Percentiles rank a stretch among this genome's conserved stretches.
These are phyloP conservation scores for Lodderomyces elongisporus DNA, from an alignment of 1,139 yeast genomes.

Conservation along the genomic window DNA sequence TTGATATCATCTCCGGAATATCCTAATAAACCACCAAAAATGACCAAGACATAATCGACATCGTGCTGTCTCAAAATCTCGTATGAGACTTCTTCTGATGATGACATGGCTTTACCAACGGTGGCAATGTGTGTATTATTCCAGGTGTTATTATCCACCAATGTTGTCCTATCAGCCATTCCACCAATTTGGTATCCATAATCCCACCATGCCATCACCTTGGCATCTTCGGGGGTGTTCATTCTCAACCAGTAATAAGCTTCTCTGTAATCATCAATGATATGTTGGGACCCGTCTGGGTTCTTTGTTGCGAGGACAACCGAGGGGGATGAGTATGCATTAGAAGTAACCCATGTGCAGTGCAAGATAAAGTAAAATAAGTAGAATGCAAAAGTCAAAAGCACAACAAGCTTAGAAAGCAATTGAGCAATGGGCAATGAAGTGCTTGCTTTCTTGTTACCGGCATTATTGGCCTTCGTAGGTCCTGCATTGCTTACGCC, in stretches of 20 bases:
- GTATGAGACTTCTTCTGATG: slow-evolving; percentile 82
- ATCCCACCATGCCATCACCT: slow-evolving; percentile 99
- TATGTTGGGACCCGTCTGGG: slow-evolving; percentile 78
- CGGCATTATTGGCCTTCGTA: slow-evolving; percentile 1
- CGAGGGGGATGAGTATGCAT: slow-evolving; percentile 95
- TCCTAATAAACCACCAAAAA: slow-evolving; percentile 92
- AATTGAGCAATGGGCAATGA: slow-evolving; percentile 32
- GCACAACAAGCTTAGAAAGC: slow-evolving; percentile 57
- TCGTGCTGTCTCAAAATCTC: slow-evolving; percentile 86
- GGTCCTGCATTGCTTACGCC: slow-evolving; percentile 1
- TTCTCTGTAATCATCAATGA: slow-evolving; percentile 97
- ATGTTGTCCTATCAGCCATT: slow-evolving; percentile 98
- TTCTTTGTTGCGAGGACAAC: slow-evolving; percentile 83
- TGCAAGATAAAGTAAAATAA: slow-evolving; percentile 82
- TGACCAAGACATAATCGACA: slow-evolving; percentile 88
- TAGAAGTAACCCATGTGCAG: slow-evolving; percentile 96
- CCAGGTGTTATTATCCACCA: slow-evolving; percentile 99
- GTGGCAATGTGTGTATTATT: slow-evolving; percentile 99
- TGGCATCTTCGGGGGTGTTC: slow-evolving; percentile 96
- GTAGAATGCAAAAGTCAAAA: slow-evolving; percentile 69
- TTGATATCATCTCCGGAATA: slow-evolving; percentile 96
- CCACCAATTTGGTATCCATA: slow-evolving; percentile 99
- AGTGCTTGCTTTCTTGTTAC: slow-evolving; percentile 5
- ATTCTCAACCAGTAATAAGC: slow-evolving; percentile 98
- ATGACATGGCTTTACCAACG: slow-evolving; percentile 98